Evolutionary conservation across 805 yeast species (phyloP).

Genomic region (Starmerella vaccinii): DNA sequence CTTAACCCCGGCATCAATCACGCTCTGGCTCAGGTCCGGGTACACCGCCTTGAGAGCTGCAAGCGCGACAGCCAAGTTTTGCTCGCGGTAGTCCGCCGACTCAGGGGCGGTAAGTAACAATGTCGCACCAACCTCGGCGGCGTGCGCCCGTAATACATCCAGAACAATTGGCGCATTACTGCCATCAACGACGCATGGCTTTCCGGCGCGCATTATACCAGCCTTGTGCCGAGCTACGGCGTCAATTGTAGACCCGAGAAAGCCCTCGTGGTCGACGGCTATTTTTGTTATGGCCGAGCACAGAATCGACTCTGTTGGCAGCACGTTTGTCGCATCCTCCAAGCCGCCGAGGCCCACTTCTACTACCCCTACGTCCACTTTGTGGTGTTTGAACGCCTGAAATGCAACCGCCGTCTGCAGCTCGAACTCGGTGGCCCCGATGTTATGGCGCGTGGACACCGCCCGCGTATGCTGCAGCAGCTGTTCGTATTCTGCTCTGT

Average conservation of each 20-base stretch:
- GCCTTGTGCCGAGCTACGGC: slow-evolving; percentile 74
- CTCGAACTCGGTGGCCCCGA: slow-evolving; percentile 84
- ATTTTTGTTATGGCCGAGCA: slow-evolving; percentile 73
- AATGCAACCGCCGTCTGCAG: slow-evolving; percentile 76
- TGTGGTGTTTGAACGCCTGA: slow-evolving; percentile 50
- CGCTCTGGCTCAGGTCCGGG: background rate
- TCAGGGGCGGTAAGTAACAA: slow-evolving; percentile 27
- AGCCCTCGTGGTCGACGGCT: slow-evolving; percentile 72
- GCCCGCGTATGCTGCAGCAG: slow-evolving; percentile 37
- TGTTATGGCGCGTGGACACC: slow-evolving; percentile 33
- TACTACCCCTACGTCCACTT: slow-evolving; percentile 66
- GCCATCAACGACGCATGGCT: slow-evolving; percentile 64
- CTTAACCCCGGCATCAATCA: slow-evolving; percentile 43
- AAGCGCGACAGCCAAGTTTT: slow-evolving; percentile 12
- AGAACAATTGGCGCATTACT: slow-evolving; percentile 48
- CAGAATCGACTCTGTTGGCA: slow-evolving; percentile 35
- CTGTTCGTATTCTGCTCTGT: slow-evolving; percentile 36
- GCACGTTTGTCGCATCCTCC: slow-evolving; percentile 77
- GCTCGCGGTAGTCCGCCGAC: slow-evolving; percentile 11
- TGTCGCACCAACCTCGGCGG: slow-evolving; percentile 9
- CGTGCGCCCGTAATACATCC: slow-evolving; percentile 13
- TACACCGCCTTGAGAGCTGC: background rate
- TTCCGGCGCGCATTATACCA: slow-evolving; percentile 60
- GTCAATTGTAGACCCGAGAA: slow-evolving; percentile 56
- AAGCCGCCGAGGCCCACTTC: slow-evolving; percentile 94